phyloP scores from a whole-genome alignment of 768 basidiomycete species.

The Hemileccinum rubropunctum region DNA sequence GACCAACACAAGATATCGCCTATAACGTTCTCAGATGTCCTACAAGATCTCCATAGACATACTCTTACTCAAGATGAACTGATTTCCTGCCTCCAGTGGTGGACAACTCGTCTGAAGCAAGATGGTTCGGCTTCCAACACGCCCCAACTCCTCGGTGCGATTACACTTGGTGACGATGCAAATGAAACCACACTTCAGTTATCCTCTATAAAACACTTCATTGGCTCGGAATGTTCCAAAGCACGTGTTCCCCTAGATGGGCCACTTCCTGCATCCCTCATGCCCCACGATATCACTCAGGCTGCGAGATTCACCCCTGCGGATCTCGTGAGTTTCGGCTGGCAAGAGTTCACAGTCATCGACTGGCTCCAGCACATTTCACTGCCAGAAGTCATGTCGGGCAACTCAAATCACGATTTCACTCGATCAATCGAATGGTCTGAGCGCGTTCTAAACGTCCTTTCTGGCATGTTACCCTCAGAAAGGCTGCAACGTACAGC shows the following conservation, averaged over 20 bases:
- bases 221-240: slow-evolving; percentile 55
- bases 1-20: slow-evolving; percentile 50
- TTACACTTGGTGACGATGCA: no score
- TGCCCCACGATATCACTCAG: no score
- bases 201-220: slow-evolving; percentile 59
- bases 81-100: background rate
- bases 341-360: slow-evolving; percentile 69
- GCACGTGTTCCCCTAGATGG: slow-evolving; percentile 65
- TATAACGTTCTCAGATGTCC: no score
- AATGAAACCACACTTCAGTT: slow-evolving; percentile 65
- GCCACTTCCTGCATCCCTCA: slow-evolving; percentile 68
- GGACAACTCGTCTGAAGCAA: slow-evolving; percentile 4
- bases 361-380: slow-evolving; percentile 72
- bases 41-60: no score
- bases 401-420: slow-evolving; percentile 48
- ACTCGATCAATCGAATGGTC: slow-evolving; percentile 65
- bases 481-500: slow-evolving; percentile 39
- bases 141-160: no score
- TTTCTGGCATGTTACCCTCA: slow-evolving; percentile 55
- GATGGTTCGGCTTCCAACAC: no score
- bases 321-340: slow-evolving; percentile 60
- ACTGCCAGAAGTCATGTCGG: slow-evolving; percentile 29
- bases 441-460: slow-evolving; percentile 64
- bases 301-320: slow-evolving; percentile 30
- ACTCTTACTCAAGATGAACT: background rate